A percentile compares a stretch with the other conserved stretches of the same genome.
These are phyloP conservation scores for Leishmania mexicana DNA, from an alignment of 208 protist genomes.

Conservation along the genomic window DNA sequence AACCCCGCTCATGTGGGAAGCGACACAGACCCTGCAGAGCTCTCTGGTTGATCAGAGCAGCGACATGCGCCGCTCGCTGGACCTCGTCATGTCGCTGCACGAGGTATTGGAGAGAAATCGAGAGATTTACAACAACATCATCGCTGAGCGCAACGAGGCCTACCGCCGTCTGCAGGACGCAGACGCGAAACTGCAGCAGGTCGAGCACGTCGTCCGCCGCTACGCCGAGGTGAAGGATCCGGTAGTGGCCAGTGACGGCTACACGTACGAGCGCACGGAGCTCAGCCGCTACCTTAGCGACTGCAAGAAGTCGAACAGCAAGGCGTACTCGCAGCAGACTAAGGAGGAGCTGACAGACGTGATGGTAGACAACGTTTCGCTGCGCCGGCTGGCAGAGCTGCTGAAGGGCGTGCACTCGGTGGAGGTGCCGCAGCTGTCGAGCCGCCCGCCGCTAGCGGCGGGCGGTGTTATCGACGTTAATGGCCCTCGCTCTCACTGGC, in stretches of 20 bases:
- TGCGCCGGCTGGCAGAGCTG: constrained; percentile 70
- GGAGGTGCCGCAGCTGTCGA: constrained; percentile 47
- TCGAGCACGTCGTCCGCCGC: constrained; percentile 68
- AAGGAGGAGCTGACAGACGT: constrained; percentile 87
- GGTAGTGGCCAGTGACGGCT: constrained; percentile 88
- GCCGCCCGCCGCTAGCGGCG: constrained; percentile 16
- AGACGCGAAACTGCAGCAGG: constrained; percentile 58
- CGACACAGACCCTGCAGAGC: constrained; percentile 53
- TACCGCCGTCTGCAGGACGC: constrained; percentile 54
- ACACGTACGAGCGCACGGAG: constrained; percentile 79
- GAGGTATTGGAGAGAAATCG: constrained; percentile 65
- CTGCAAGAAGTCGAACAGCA: constrained; percentile 71
- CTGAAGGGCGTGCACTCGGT: constrained; percentile 52
- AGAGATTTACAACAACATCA: constrained; percentile 66
- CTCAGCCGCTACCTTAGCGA: constrained; percentile 76
- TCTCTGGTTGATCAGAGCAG: constrained; percentile 35
- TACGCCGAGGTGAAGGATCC: constrained; percentile 75
- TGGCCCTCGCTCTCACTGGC: constrained; percentile 19
- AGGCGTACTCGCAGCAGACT: constrained; percentile 84
- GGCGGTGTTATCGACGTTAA: constrained; percentile 14
- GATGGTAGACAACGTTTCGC: constrained; percentile 76
- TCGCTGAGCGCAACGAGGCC: constrained; percentile 62
- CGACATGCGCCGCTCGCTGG: constrained; percentile 44
- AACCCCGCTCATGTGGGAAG: constrained; percentile 54
- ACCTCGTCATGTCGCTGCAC: constrained; percentile 48